Percentiles rank a stretch among this genome's conserved stretches.
phyloP scores from a whole-genome alignment of 192 early-diverging fungal genomes.

The Coemansia sp. region DNA sequence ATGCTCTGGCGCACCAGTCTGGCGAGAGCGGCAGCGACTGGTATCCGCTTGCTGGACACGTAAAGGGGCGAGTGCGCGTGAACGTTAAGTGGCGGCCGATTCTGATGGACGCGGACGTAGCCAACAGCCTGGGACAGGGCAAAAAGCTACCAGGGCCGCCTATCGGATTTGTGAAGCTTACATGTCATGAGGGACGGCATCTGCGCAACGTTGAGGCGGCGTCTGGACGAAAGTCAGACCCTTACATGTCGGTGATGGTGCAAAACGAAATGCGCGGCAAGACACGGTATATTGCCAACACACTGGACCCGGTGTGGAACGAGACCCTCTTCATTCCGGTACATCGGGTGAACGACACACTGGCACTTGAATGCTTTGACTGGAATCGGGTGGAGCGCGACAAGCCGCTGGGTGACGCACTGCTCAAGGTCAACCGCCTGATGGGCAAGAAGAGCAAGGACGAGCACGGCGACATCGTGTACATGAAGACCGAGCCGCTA shows the following conservation, averaged over 20 bases:
- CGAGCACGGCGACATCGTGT: conserved; percentile 43
- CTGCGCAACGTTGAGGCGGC: conserved; percentile 84
- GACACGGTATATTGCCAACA: conserved; percentile 79
- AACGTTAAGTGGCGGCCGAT: conserved; percentile 81
- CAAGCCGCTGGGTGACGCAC: conserved; percentile 74
- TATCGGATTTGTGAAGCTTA: conserved; percentile 77
- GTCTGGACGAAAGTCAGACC: conserved; percentile 82
- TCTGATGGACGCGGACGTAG: conserved; percentile 65
- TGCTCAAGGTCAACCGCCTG: conserved; percentile 60
- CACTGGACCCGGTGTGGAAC: conserved; percentile 89
- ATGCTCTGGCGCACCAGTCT: conserved; percentile 46
- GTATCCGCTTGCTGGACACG: conserved; percentile 58
- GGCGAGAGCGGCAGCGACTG: conserved; percentile 60
- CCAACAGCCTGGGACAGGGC: conserved; percentile 48
- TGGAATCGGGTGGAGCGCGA: conserved; percentile 86
- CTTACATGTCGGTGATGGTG: conserved; percentile 78
- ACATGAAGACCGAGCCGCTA: conserved; percentile 39
- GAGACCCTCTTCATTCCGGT: conserved; percentile 84
- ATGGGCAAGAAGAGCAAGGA: conserved; percentile 43
- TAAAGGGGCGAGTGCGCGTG: conserved; percentile 58
- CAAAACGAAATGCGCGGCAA: conserved; percentile 63
- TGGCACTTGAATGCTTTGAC: conserved; percentile 82
- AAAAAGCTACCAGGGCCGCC: conserved; percentile 57
- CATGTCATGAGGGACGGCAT: conserved; percentile 69
- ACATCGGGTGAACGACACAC: conserved; percentile 68